Evolutionary conservation across 1,284 basidiomycete species (phyloP), one percentile per base, ranked within the genome.

Genomic region (Apiotrichum mycotoxinovorans): DNA sequence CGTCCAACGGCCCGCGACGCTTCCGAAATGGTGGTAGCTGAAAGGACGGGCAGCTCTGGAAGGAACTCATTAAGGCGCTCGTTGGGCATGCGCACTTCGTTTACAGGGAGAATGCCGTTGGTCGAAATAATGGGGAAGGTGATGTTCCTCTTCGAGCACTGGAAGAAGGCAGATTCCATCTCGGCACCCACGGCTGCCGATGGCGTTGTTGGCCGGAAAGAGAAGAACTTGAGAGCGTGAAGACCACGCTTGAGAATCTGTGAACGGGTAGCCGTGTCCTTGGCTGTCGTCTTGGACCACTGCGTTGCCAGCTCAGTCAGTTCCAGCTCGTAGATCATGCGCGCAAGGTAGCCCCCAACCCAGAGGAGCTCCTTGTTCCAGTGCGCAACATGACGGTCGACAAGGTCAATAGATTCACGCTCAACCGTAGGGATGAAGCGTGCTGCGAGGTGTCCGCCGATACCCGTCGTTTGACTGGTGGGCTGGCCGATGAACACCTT

Each of bases 391-490:
- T 70, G 73, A 34, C 66, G 58, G 76, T 73, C 89, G 85, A 89
- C 86, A 7, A 93, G 79, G 75, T 96, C 93, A 62, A 97, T 87
- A 0, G 89, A 91, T 77, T 98, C 95, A 62, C 95, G 84, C 76
- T 98, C 95, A 2, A 98, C 95, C 0, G 95, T 98, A 0, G 93
- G 92, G 58, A 98, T 96, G 72, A 98, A 98, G 10, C 93, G 83
- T 2, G 91, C 87, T 2, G 91, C 85, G 75, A 98, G 85, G 68
- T 95, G 91, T 0, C 93, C 93, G 4, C 89, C 90, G 44, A 96
- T 85, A 48, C 93, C 91, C 2, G 93, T 96, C 8, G 93, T 96
- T 77, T 98, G 95, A 23, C 89, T 86, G 84, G 76, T 78, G 2
- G 78, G 70, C 60, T 77, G 76, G 14, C 75, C 76, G 30, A 73